Evolutionary conservation across 2,329 filamentous ascomycete genomes (phyloP).

Genomic region (Penicillium sp.): DNA sequence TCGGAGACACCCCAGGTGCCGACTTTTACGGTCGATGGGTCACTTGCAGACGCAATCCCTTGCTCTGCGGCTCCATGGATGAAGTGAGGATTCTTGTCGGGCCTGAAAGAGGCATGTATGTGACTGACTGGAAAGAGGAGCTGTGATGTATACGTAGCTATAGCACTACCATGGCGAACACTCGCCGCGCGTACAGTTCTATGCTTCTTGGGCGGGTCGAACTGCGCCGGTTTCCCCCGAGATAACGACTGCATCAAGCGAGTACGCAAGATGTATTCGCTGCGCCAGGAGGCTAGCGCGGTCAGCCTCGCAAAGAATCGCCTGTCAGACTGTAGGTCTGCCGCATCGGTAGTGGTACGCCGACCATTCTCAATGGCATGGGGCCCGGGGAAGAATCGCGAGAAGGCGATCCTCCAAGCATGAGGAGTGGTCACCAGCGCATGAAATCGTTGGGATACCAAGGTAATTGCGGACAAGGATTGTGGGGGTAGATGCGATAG

Average conservation of each 20-base stretch:
- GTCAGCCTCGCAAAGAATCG: slow-evolving; percentile 82
- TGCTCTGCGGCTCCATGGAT: slow-evolving; percentile 80
- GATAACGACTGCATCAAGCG: slow-evolving; percentile 76
- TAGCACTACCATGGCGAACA: slow-evolving; percentile 66
- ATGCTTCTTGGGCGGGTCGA: slow-evolving; percentile 51
- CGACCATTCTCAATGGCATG: slow-evolving; percentile 52
- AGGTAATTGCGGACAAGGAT: slow-evolving; percentile 75
- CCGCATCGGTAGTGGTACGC: slow-evolving; percentile 47
- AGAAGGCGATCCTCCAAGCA: slow-evolving; percentile 89
- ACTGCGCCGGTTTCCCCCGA: slow-evolving; percentile 69
- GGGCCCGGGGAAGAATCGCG: slow-evolving; percentile 82
- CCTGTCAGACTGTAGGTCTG: slow-evolving; percentile 66
- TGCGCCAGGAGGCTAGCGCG: slow-evolving; percentile 85
- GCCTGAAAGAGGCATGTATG: slow-evolving; percentile 72
- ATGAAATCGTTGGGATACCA: slow-evolving; percentile 87
- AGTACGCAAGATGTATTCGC: slow-evolving; percentile 88
- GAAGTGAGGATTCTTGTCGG: slow-evolving; percentile 72
- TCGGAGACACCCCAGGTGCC: slow-evolving; percentile 81
- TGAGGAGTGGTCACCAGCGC: slow-evolving; percentile 83
- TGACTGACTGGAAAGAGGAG: slow-evolving; percentile 75
- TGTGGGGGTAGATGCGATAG: slow-evolving; percentile 85
- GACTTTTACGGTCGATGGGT: slow-evolving; percentile 70
- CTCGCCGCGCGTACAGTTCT: slow-evolving; percentile 54
- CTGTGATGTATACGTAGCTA: slow-evolving; percentile 82
- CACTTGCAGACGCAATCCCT: slow-evolving; percentile 75